Conservation (phyloP, 2,329 filamentous ascomycete species). For the Trichophyton verrucosum region DNA sequence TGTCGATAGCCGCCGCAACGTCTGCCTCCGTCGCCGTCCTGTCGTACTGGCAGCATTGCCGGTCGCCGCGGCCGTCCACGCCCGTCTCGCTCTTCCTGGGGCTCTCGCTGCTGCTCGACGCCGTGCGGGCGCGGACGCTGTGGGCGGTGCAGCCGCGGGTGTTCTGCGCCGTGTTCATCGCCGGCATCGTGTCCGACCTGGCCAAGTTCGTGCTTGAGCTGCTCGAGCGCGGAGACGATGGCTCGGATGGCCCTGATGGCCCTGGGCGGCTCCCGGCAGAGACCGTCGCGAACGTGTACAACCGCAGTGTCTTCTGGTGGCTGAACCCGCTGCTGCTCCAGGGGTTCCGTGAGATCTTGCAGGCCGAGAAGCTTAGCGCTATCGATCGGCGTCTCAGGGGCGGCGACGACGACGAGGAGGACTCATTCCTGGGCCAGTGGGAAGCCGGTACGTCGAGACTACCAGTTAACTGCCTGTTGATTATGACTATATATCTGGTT, state of each 20-base stretch:
- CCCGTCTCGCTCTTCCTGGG: neutral
- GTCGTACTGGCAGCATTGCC: neutral
- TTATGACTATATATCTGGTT: neutral
- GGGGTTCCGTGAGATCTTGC: constrained; percentile 10
- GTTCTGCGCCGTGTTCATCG: neutral
- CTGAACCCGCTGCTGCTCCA: neutral
- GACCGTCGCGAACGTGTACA: neutral
- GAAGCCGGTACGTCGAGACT: neutral
- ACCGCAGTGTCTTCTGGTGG: neutral
- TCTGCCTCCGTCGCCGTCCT: neutral
- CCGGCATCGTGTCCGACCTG: neutral
- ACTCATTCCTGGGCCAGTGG: neutral
- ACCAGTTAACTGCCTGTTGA: neutral
- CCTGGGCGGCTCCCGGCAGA: neutral
- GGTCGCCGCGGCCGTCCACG: neutral
- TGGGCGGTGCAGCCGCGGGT: neutral
- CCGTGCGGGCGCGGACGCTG: neutral
- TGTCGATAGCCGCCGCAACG: neutral
- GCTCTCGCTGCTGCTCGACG: neutral
- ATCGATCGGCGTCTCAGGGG: constrained; percentile 14
- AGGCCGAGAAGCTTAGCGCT: constrained; percentile 20
- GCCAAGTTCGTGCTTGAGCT: neutral
- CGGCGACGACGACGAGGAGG: neutral
- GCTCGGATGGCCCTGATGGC: neutral
- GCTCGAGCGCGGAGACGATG: neutral